phyloP scores from a whole-genome alignment of 345 rosid species.

The Eucalyptus viminalis region DNA sequence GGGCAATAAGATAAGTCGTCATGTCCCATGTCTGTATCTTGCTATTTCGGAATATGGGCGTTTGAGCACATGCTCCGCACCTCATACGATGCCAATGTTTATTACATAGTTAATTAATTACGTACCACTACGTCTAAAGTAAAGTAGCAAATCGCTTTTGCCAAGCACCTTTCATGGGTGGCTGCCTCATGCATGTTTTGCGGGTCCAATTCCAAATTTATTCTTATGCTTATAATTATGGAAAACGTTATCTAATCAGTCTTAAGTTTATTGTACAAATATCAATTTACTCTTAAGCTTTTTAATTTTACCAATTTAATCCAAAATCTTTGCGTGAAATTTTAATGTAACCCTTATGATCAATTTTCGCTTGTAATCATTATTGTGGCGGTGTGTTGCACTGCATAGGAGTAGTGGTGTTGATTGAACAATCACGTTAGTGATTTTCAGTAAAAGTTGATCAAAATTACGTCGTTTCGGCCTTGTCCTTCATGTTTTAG shows the following conservation, averaged over 20 bases:
- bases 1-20: neutral
- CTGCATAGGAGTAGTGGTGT: neutral
- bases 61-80: neutral
- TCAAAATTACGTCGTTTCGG: neutral
- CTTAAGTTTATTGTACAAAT: neutral
- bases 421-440: neutral
- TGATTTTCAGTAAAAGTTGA: neutral
- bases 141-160: neutral
- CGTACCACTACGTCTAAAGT: neutral
- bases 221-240: neutral
- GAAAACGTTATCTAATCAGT: neutral
- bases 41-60: neutral
- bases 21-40: neutral
- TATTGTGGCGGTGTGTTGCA: neutral
- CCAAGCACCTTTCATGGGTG: neutral
- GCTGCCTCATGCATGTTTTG: neutral
- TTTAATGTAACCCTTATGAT: rapidly evolving
- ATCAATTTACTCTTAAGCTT: neutral
- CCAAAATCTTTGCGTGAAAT: neutral
- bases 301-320: neutral
- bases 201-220: neutral
- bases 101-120: neutral
- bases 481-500: neutral
- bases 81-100: neutral
- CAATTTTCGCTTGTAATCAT: rapidly evolving